phyloP scores from a whole-genome alignment of 768 basidiomycete genomes.

The Lyophyllum atratum region DNA sequence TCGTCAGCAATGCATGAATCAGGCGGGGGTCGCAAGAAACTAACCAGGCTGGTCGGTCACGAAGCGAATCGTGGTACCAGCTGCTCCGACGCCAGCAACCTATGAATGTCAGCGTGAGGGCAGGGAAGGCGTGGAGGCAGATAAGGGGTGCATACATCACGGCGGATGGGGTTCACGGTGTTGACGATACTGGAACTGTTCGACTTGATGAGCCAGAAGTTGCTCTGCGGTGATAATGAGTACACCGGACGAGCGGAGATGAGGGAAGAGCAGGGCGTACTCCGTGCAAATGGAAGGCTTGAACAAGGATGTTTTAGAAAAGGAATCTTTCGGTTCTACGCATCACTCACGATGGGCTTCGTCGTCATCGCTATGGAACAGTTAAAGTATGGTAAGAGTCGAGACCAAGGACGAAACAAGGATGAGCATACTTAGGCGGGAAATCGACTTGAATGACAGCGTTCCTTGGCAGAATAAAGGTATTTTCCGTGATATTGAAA shows the following conservation, averaged over 20 bases:
- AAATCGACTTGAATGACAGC: conserved; percentile 39
- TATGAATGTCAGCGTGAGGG: not conserved
- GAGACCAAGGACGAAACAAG: not conserved
- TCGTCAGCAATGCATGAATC: not conserved
- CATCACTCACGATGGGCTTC: conserved; percentile 27
- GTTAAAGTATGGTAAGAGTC: not conserved
- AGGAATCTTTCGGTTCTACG: too few species aligned
- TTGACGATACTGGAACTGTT: conserved; percentile 31
- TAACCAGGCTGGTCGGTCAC: conserved; percentile 54
- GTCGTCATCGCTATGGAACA: conserved; percentile 21
- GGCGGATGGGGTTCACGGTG: conserved; percentile 49
- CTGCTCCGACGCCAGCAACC: conserved; percentile 18
- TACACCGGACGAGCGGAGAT: not conserved
- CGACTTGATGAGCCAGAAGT: conserved; percentile 41
- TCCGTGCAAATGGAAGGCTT: conserved; percentile 34
- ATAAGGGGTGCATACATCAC: conserved; percentile 18
- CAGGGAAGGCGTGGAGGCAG: not conserved
- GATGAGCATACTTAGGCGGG: conserved; percentile 22
- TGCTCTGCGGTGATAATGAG: conserved; percentile 23
- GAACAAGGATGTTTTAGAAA: not conserved
- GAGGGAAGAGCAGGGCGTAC: conserved; percentile 14
- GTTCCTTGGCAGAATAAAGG: conserved; percentile 39
- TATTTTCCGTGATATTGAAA: conserved; percentile 35
- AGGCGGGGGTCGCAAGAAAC: not conserved
- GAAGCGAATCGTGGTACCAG: conserved; percentile 46